Conservation (phyloP, 257 asterid genomes). For the Rauvolfia tetraphylla region DNA sequence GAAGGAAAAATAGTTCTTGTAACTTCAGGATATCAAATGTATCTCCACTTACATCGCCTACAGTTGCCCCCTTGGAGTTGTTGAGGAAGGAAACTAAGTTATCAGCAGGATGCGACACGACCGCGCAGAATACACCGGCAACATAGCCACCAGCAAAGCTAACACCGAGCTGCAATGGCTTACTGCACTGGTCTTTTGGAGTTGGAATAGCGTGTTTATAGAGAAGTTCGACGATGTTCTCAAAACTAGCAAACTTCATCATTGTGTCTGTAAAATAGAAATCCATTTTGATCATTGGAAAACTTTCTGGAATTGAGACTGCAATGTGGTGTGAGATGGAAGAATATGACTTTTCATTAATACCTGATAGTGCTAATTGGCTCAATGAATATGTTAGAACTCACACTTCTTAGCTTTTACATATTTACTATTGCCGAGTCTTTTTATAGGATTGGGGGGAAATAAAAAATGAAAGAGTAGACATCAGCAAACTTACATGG, state of each 20-base stretch:
- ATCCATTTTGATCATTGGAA: conserved; percentile 1
- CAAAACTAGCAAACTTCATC: conserved; percentile 89
- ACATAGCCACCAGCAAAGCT: conserved; percentile 73
- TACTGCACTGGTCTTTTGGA: conserved; percentile 75
- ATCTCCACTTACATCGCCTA: conserved; percentile 49
- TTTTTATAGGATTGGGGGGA: too few species aligned
- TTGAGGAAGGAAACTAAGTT: conserved; percentile 83
- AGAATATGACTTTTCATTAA: too few species aligned
- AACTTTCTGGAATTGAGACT: background rate
- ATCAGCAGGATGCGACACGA: conserved; percentile 83
- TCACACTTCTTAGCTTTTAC: too few species aligned
- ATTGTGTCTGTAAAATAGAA: conserved; percentile 67
- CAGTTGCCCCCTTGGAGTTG: conserved; percentile 85
- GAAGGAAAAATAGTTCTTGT: background rate
- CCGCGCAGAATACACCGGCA: conserved; percentile 72
- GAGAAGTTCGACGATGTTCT: conserved; percentile 64
- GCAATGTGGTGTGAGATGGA: too few species aligned
- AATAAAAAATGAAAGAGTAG: background rate
- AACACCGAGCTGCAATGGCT: conserved; percentile 62
- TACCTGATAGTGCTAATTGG: too few species aligned
- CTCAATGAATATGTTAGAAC: too few species aligned
- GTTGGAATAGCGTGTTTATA: conserved; percentile 67
- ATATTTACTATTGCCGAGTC: too few species aligned
- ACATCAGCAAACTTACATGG: conserved; percentile 54
- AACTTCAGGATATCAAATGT: background rate